Percentiles rank a stretch among this genome's conserved stretches.
phyloP scores from a whole-genome alignment of 2,329 filamentous ascomycete genomes.

The Diaporthe caulivora region DNA sequence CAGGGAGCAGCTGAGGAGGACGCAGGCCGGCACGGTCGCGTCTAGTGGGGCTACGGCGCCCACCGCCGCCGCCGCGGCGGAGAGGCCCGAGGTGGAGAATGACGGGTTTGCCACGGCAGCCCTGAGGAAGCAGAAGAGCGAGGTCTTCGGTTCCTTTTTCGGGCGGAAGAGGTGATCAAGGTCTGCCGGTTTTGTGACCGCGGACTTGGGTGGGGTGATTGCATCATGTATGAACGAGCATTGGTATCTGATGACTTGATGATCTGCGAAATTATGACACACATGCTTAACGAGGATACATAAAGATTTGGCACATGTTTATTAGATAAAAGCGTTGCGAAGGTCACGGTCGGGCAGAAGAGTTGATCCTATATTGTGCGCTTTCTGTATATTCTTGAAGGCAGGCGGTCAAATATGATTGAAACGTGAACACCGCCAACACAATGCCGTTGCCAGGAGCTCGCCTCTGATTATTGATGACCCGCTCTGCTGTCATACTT shows the following conservation, averaged over 20 bases:
- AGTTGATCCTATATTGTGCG: background rate
- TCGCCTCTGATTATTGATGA: too few species aligned
- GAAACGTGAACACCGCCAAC: too few species aligned
- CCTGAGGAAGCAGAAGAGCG: slow-evolving; percentile 32
- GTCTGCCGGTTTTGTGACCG: background rate
- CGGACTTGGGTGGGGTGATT: background rate
- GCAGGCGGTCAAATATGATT: background rate
- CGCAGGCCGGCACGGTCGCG: slow-evolving; percentile 30
- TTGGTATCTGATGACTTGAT: slow-evolving; percentile 33
- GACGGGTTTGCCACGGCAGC: background rate
- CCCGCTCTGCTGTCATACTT: background rate
- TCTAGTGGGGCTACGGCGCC: background rate
- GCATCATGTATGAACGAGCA: background rate
- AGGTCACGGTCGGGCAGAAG: background rate
- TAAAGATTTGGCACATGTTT: background rate
- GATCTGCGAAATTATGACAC: background rate
- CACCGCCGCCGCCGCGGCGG: background rate
- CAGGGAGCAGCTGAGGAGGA: slow-evolving; percentile 35
- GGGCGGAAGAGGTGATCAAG: slow-evolving; percentile 12
- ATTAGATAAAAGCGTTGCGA: background rate
- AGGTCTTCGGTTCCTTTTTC: slow-evolving; percentile 35
- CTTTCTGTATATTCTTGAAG: background rate
- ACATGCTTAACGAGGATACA: slow-evolving; percentile 1
- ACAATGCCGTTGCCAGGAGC: background rate
- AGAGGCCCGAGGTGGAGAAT: background rate